Evolutionary conservation across 306 rosid genomes (phyloP), one percentile per base, ranked within the genome.

Genomic region (Datisca glomerata): DNA sequence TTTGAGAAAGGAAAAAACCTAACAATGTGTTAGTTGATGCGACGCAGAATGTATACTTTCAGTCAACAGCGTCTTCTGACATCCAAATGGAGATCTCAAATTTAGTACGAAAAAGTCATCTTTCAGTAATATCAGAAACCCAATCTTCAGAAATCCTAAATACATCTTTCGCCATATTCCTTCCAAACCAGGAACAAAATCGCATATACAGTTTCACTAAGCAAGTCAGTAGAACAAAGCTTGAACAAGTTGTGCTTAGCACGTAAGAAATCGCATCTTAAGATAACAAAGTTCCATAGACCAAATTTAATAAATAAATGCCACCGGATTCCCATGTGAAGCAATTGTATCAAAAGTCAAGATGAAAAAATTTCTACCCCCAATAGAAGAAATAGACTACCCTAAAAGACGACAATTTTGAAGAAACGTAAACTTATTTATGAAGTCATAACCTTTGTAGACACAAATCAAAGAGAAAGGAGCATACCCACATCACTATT

Each of bases 401-500:
- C 23, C 40, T 33, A n/a, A 41, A 28, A n/a, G n/a, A n/a, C 12
- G 36, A 4, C 36, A 12, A 31, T 8, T 31, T 31, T 31, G 12
- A 31, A 31, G 35, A 31, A 13, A 31, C n/a, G n/a, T n/a, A n/a
- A n/a, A n/a, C n/a, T n/a, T n/a, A n/a, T n/a, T n/a, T n/a, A n/a
- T n/a, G n/a, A n/a, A n/a, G n/a, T n/a, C n/a, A n/a, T n/a, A n/a
- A n/a, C n/a, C n/a, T n/a, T n/a, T n/a, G n/a, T n/a, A n/a, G n/a
- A n/a, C 36, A 14, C 9, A 31, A 31, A 14, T 31, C 36, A 9
- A 47, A 63, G 28, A n/a, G 15, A 29, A 22, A 1, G 48, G 59
- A 22, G 45, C 43, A 51, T 48, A 53, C 63, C 74, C 69, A 66
- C 63, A 75, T 63, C 50, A 48, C 35, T 34, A 65, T 59, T 57